A percentile compares a stretch with the other conserved stretches of the same genome.
Conservation (phyloP, 495 filamentous ascomycete genomes). For the Lasiosphaeria miniovina region DNA sequence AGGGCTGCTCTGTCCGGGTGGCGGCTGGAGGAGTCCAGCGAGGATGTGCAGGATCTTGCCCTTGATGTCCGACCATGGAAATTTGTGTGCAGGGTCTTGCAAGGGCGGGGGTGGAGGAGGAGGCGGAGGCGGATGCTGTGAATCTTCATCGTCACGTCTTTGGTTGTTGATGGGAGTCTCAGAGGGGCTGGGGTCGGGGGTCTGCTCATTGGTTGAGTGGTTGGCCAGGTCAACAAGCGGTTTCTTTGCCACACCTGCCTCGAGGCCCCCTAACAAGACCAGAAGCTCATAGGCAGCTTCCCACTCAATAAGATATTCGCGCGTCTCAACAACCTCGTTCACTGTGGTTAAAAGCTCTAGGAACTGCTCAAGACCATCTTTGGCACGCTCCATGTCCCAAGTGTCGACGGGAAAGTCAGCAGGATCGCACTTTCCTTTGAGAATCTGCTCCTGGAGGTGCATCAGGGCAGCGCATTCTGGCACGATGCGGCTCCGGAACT, state of each 20-base stretch:
- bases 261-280: conserved; percentile 77
- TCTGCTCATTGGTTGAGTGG: conserved; percentile 15
- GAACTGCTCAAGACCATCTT: conserved; percentile 84
- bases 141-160: conserved; percentile 26
- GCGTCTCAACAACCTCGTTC: conserved; percentile 61
- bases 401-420: conserved; percentile 90
- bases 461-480: conserved; percentile 91
- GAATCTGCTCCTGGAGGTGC: conserved; percentile 87
- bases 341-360: conserved; percentile 91
- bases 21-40: conserved; percentile 67
- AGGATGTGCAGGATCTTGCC: conserved; percentile 86
- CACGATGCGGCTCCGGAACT: conserved; percentile 87
- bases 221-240: conserved; percentile 32
- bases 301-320: conserved; percentile 78
- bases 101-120: conserved; percentile 59
- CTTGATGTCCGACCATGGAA: conserved; percentile 91
- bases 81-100: conserved; percentile 77
- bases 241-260: conserved; percentile 74
- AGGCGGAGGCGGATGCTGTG: conserved; percentile 44
- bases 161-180: conserved; percentile 17
- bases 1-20: conserved; percentile 45
- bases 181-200: conserved; percentile 26
- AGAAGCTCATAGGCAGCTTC: conserved; percentile 82
- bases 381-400: conserved; percentile 92
- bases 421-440: conserved; percentile 42